Conservation (phyloP, 495 filamentous ascomycete genomes). For the Penicillium odoratum region DNA sequence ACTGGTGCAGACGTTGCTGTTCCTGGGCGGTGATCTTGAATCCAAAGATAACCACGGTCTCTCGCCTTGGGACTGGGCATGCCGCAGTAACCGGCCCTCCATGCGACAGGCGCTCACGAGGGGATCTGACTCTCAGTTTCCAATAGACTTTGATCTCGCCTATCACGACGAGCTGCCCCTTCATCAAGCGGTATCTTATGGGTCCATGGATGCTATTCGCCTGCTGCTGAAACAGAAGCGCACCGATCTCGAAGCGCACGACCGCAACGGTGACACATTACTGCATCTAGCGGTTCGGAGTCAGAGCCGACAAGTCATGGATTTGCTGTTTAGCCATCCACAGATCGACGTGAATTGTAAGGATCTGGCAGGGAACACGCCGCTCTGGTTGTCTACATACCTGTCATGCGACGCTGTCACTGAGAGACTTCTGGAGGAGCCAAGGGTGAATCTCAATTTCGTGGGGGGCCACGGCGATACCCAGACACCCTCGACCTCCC, state of each 20-base stretch:
- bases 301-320: slow-evolving; percentile 5
- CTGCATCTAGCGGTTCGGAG: slow-evolving; percentile 14
- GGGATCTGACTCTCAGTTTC: background rate
- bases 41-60: slow-evolving; percentile 8
- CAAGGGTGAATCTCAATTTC: slow-evolving; percentile 13
- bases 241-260: slow-evolving; percentile 1
- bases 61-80: slow-evolving; percentile 9
- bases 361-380: slow-evolving; percentile 15
- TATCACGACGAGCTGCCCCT: slow-evolving; percentile 11
- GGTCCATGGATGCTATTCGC: slow-evolving; percentile 8
- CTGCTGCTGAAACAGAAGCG: slow-evolving; percentile 10
- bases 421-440: slow-evolving; percentile 9
- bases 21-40: slow-evolving; percentile 7
- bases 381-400: slow-evolving; percentile 15
- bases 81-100: slow-evolving; percentile 1
- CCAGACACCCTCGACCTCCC: slow-evolving; percentile 10
- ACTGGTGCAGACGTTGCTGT: slow-evolving; percentile 8
- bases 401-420: slow-evolving; percentile 9
- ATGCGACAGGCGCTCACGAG: slow-evolving; percentile 5
- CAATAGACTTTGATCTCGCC: background rate
- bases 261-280: slow-evolving; percentile 12
- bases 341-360: slow-evolving; percentile 6
- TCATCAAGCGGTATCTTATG: slow-evolving; percentile 11
- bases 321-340: slow-evolving; percentile 10
- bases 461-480: slow-evolving; percentile 4